Percentiles rank a stretch among this genome's conserved stretches.
phyloP scores from a whole-genome alignment of 2,329 filamentous ascomycete genomes.

The Leptographium lundbergii region DNA sequence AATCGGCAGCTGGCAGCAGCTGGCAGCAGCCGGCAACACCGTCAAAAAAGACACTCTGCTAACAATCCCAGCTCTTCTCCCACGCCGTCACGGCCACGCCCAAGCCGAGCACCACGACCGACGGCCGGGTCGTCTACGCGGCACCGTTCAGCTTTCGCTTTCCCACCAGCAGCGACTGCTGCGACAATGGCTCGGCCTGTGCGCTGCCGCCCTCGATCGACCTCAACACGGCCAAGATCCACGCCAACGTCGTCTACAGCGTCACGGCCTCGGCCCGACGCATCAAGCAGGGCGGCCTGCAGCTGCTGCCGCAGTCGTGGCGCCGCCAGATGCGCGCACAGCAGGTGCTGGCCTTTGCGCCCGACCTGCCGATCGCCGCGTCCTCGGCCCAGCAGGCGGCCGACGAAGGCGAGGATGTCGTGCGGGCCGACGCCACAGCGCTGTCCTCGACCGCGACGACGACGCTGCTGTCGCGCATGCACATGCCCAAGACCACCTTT shows the following conservation, averaged over 20 bases:
- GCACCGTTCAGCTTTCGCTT: not conserved
- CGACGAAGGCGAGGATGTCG: no score
- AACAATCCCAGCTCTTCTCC: not conserved
- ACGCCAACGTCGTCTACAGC: conserved; percentile 1
- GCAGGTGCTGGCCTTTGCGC: not conserved
- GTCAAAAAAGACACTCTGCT: not conserved
- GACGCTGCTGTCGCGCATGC: no score
- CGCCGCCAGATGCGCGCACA: not conserved
- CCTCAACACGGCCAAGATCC: not conserved
- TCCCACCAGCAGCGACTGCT: not conserved
- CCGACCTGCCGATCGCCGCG: not conserved
- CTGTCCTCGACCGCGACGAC: no score
- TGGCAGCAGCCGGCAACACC: not conserved
- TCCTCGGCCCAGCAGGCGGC: no score
- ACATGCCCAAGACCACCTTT: no score
- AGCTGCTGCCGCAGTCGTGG: not conserved
- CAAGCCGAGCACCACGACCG: not conserved
- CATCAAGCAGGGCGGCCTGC: not conserved
- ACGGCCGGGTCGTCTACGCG: not conserved
- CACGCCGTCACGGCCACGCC: not conserved
- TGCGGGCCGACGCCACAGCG: no score
- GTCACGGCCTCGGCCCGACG: conserved; percentile 1
- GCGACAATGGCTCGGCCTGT: not conserved
- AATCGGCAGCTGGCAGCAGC: no score
- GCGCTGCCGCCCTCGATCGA: conserved; percentile 2